Evolutionary conservation across 345 rosid species (phyloP).

Genomic region (Sapria himalayana): DNA sequence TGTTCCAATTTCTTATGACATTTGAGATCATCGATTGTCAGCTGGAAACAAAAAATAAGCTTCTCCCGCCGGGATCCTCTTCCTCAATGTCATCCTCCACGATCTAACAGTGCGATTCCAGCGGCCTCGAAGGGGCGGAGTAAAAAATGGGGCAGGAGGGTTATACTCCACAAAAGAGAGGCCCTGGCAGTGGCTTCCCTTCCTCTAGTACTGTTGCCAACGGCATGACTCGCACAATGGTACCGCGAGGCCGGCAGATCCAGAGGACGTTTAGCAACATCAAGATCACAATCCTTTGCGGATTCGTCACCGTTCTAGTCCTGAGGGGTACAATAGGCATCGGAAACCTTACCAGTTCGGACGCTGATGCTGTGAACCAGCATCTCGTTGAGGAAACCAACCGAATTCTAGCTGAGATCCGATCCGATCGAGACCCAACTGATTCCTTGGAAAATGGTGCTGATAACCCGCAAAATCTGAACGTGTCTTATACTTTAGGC

Average conservation of each 20-base stretch:
- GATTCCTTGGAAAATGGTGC: slow-evolving; percentile 33
- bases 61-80: too few species aligned
- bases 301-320: slow-evolving; percentile 85
- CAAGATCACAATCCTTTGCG: slow-evolving; percentile 83
- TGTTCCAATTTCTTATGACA: too few species aligned
- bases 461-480: slow-evolving; percentile 31
- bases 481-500: slow-evolving; percentile 52
- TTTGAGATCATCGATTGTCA: too few species aligned
- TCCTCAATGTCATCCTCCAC: too few species aligned
- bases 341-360: slow-evolving; percentile 47
- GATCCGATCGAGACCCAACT: slow-evolving; percentile 56
- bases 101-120: too few species aligned
- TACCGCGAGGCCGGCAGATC: slow-evolving; percentile 70
- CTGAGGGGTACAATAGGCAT: slow-evolving; percentile 87
- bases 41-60: too few species aligned
- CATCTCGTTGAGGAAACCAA: slow-evolving; percentile 64
- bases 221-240: slow-evolving; percentile 18
- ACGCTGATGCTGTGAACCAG: slow-evolving; percentile 64
- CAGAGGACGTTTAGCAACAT: slow-evolving; percentile 74
- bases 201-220: slow-evolving; percentile 27
- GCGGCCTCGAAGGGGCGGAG: too few species aligned
- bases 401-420: slow-evolving; percentile 71
- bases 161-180: slow-evolving; percentile 45
- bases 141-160: slow-evolving; percentile 64
- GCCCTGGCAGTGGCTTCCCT: slow-evolving; percentile 23